These are phyloP conservation scores for Plantago elongata DNA, from an alignment of 257 asterid genomes.

Conservation along the genomic window DNA sequence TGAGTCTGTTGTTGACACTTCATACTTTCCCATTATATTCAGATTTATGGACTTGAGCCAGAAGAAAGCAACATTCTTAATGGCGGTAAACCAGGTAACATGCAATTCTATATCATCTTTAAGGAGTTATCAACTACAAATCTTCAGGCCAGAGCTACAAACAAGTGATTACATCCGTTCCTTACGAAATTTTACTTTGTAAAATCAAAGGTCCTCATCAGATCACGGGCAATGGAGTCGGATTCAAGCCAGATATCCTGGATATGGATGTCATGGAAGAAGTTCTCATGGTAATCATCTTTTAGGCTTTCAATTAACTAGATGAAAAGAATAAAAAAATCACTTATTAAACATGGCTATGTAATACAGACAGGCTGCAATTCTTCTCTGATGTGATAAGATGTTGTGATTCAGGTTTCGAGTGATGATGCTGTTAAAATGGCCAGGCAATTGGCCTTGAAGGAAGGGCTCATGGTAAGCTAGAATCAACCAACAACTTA, in stretches of 20 bases:
- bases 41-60: slow-evolving; percentile 96
- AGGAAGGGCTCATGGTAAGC: slow-evolving; percentile 87
- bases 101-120: neutral
- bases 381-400: slow-evolving; percentile 2
- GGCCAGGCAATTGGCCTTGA: slow-evolving; percentile 88
- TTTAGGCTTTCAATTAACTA: neutral
- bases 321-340: neutral
- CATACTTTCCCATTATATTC: neutral
- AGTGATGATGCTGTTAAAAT: slow-evolving; percentile 86
- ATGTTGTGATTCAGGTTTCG: slow-evolving; percentile 50
- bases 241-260: slow-evolving; percentile 92
- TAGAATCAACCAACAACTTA: neutral
- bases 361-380: too few relatives aligned
- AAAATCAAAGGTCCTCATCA: slow-evolving; percentile 74
- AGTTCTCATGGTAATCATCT: slow-evolving; percentile 70
- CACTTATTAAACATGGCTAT: neutral
- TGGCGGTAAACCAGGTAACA: slow-evolving; percentile 93
- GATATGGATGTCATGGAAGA: slow-evolving; percentile 98
- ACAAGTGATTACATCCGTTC: neutral
- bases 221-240: slow-evolving; percentile 99
- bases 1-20: too few relatives aligned
- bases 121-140: neutral
- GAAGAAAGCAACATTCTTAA: slow-evolving; percentile 81
- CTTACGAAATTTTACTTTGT: neutral
- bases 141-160: neutral